phyloP scores from a whole-genome alignment of 2,329 filamentous ascomycete species.

The Colletotrichum spinosum region DNA sequence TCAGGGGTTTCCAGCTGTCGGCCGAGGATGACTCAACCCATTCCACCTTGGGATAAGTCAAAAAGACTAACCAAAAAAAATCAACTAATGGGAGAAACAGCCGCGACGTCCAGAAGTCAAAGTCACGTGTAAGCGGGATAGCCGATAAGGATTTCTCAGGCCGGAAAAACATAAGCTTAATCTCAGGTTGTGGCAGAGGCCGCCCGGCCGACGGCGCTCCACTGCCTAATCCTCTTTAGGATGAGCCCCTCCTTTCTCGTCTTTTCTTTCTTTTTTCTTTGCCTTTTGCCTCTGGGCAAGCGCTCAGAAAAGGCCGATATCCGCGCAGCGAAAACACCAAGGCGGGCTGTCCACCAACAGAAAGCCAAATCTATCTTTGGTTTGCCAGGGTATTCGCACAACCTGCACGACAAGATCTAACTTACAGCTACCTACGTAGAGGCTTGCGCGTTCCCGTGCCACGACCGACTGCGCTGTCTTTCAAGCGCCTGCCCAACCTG shows the following conservation, averaged over 20 bases:
- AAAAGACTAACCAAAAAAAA: not conserved
- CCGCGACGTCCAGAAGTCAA: no score
- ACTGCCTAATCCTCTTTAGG: not conserved
- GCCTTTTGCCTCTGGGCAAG: no score
- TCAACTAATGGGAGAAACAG: no score
- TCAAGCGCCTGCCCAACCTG: not conserved
- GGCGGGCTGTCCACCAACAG: no score
- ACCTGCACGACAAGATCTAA: not conserved
- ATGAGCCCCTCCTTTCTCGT: no score
- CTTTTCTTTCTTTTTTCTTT: no score
- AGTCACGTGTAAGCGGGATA: constrained; percentile 7
- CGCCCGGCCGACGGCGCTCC: constrained; percentile 6
- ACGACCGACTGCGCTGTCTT: not conserved
- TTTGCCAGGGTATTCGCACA: not conserved
- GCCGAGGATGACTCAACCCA: no score
- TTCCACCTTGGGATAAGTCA: no score
- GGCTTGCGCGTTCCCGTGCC: constrained; percentile 19
- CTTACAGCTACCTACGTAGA: not conserved
- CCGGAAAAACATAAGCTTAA: constrained; percentile 30
- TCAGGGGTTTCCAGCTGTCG: no score
- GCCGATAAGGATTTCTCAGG: constrained; percentile 3
- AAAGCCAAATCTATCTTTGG: not conserved
- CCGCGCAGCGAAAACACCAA: no score
- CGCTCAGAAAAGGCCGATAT: no score
- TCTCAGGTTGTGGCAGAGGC: constrained; percentile 23